A percentile compares a stretch with the other conserved stretches of the same genome.
phyloP scores from a whole-genome alignment of 2,329 filamentous ascomycete species.

The Monilinia laxa region DNA sequence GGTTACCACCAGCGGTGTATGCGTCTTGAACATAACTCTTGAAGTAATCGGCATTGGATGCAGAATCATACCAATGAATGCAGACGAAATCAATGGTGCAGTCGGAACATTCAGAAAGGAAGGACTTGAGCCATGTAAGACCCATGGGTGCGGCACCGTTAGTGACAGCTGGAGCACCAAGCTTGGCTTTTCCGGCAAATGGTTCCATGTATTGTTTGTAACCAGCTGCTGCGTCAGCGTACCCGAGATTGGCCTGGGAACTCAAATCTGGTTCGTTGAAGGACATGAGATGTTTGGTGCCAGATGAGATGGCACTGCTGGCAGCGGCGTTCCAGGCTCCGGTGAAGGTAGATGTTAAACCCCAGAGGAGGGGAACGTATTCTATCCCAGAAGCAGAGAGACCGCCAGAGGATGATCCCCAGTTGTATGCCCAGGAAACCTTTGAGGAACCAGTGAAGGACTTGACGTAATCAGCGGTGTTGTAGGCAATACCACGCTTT shows the following conservation, averaged over 20 bases:
- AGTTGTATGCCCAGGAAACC: constrained; percentile 68
- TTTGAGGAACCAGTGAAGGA: constrained; percentile 48
- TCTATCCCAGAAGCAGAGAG: constrained; percentile 47
- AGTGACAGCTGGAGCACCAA: constrained; percentile 50
- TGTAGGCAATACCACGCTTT: constrained; percentile 69
- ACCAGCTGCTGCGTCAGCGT: constrained; percentile 42
- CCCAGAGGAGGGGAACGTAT: constrained; percentile 70
- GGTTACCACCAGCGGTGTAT: constrained; percentile 36
- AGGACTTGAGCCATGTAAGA: constrained; percentile 47
- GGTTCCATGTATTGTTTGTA: constrained; percentile 48
- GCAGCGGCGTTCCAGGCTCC: constrained; percentile 52
- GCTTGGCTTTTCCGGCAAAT: constrained; percentile 45
- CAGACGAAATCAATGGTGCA: constrained; percentile 48
- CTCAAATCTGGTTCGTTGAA: constrained; percentile 72
- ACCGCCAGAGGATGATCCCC: constrained; percentile 50
- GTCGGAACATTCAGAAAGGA: constrained; percentile 44
- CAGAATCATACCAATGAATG: constrained; percentile 49
- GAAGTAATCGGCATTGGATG: constrained; percentile 44
- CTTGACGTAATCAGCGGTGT: constrained; percentile 54
- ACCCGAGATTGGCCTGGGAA: constrained; percentile 53
- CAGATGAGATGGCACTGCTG: constrained; percentile 51
- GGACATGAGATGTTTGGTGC: constrained; percentile 58
- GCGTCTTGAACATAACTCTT: constrained; percentile 45
- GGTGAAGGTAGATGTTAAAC: constrained; percentile 45
- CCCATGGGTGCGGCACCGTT: constrained; percentile 46